Base-by-base conservation (phyloP, 257 asterid genomes). In the Solanum sparsipilum region DNA sequence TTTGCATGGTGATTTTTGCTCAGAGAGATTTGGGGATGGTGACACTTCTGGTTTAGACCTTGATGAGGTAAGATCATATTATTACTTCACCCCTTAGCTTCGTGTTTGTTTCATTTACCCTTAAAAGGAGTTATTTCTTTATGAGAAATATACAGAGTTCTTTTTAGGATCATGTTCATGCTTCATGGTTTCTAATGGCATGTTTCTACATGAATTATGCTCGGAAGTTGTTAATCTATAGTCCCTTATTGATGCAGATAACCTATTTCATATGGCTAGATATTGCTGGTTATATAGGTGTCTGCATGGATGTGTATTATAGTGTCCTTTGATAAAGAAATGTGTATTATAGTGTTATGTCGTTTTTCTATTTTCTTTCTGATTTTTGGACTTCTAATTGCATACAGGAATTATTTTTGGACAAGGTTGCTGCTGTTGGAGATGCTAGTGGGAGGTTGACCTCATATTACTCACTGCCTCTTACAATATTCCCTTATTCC, bases 21-120 rank as follows among this genome's bases (percentile, higher is more conserved):
- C 94, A 97, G 99, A 97, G 98, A 95, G 99, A 91, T 97, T 97
- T 88, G 99, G 99, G 39, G 99, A 97, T 87, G 99, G 96, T 27
- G 99, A 97, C 84, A 93, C 99, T 63, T 93, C 96, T 87, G 99
- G 98, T 76, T 90, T 97, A 91, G 98, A 96, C 93, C 97, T 94
- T 89, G 99, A 97, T 83, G 99, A 96, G 99, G 99, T 97, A 93
- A 73, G 70, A 31, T 48, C 70, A 18, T 82, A 0, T 82, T 82
- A 81, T 46, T 48, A 20, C 23, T 31, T 48, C 31, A 31, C 44
- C 44, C 39, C 44, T 82, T 81, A 44, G 41, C 85, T 38, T 88
- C 23, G 21, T 21, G 68, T 35, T 48, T 48, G 31, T 60, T 46
- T 6, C 34, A 27, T 32, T 20, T 76, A 34, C 71, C 35, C 83